A percentile compares a stretch with the other conserved stretches of the same genome.
phyloP scores from a whole-genome alignment of 495 filamentous ascomycete species.

The Darksidea phi region DNA sequence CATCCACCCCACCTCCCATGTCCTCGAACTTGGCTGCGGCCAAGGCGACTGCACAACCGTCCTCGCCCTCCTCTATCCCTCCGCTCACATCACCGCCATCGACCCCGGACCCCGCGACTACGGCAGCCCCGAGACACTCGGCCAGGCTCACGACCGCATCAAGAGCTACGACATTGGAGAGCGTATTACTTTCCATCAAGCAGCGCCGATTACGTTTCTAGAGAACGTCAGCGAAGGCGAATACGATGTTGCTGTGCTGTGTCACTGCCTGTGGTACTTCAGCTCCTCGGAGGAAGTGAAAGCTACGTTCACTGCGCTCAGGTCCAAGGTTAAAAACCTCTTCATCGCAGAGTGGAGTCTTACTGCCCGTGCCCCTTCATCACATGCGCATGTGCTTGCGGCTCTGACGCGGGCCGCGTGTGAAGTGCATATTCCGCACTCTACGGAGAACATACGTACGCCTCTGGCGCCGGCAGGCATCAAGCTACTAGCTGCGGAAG shows the following conservation, averaged over 20 bases:
- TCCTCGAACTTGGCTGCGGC: constrained; percentile 25
- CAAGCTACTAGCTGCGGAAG: constrained; percentile 4
- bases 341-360: constrained; percentile 21
- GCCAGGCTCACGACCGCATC: constrained; percentile 5
- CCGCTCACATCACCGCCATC: constrained; percentile 1
- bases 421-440: constrained; percentile 11
- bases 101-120: constrained; percentile 23
- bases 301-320: not conserved
- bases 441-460: constrained; percentile 16
- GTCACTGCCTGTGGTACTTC: constrained; percentile 27
- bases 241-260: constrained; percentile 5
- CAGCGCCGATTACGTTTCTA: not conserved
- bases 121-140: constrained; percentile 15
- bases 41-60: constrained; percentile 24
- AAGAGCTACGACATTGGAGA: not conserved
- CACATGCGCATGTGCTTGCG: constrained; percentile 12
- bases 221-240: too few relatives aligned
- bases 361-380: not conserved
- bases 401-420: constrained; percentile 13
- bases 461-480: not conserved
- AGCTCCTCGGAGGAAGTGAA: not conserved
- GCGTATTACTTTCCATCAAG: not conserved
- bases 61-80: constrained; percentile 3
- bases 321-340: not conserved
- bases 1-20: not conserved